Evolutionary conservation across 148 eudicot genomes (phyloP).

Genomic region (Selenicereus undatus): DNA sequence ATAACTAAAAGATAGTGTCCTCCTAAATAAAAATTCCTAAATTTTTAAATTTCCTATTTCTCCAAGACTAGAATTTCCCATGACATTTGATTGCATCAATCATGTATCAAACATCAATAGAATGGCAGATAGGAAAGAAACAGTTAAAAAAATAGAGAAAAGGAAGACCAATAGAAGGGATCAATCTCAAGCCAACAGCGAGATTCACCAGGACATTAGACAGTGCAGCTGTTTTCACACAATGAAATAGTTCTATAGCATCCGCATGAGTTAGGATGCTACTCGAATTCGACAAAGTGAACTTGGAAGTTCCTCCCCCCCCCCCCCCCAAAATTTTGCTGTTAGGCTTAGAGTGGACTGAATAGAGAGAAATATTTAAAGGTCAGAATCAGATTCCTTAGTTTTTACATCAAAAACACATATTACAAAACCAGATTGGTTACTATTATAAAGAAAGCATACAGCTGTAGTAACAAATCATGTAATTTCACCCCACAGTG

Average conservation of each 20-base stretch:
- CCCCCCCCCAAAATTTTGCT: no score
- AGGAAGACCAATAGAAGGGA: no score
- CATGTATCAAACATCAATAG: no score
- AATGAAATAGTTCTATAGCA: not conserved
- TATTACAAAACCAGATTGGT: not conserved
- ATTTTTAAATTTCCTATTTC: no score
- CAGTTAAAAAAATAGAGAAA: no score
- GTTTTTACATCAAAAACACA: not conserved
- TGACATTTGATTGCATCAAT: no score
- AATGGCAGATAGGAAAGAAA: no score
- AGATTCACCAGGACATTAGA: not conserved
- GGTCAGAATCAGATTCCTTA: not conserved
- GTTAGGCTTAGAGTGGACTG: not conserved
- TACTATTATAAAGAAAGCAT: not conserved
- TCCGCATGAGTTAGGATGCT: not conserved
- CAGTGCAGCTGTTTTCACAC: not conserved
- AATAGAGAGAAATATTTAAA: not conserved
- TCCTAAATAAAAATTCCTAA: no score
- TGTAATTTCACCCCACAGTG: not conserved
- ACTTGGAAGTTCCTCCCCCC: not conserved
- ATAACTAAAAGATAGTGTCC: no score
- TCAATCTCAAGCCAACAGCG: not conserved
- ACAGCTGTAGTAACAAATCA: not conserved
- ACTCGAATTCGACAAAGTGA: not conserved
- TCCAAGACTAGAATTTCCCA: no score